A percentile compares a stretch with the other conserved stretches of the same genome.
Evolutionary conservation across 2,329 filamentous ascomycete species (phyloP).

Genomic region (Dryadomyces sulphureus): DNA sequence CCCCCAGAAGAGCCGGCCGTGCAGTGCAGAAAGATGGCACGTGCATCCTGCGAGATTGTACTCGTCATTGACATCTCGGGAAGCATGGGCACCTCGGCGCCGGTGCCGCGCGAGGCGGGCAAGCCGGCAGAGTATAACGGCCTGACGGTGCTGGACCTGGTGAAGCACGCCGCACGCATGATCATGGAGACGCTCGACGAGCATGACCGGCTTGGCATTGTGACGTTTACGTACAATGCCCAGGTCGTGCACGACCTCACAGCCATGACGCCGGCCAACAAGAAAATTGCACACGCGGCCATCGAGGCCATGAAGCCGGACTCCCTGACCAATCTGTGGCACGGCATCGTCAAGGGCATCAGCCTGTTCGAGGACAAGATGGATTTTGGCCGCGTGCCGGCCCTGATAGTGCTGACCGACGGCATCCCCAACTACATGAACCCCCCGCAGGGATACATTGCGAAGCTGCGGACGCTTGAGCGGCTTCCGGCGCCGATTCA

Average conservation of each 20-base stretch:
- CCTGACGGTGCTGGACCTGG: slow-evolving; percentile 40
- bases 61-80: slow-evolving; percentile 46
- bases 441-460: slow-evolving; percentile 36
- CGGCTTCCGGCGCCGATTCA: slow-evolving; percentile 29
- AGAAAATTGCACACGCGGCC: slow-evolving; percentile 23
- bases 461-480: slow-evolving; percentile 30
- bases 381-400: slow-evolving; percentile 23
- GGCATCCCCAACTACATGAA: slow-evolving; percentile 37
- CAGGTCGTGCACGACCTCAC: slow-evolving; percentile 23
- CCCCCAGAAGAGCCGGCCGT: background rate
- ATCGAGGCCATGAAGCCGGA: slow-evolving; percentile 26
- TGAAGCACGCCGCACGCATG: slow-evolving; percentile 43
- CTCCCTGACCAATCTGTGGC: slow-evolving; percentile 40
- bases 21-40: slow-evolving; percentile 15
- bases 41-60: slow-evolving; percentile 44
- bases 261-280: slow-evolving; percentile 31
- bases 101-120: slow-evolving; percentile 24
- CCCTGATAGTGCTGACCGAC: slow-evolving; percentile 39
- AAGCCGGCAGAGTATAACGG: slow-evolving; percentile 30
- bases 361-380: slow-evolving; percentile 24
- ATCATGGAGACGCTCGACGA: slow-evolving; percentile 38
- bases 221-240: slow-evolving; percentile 32
- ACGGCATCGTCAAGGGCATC: slow-evolving; percentile 36
- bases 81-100: slow-evolving; percentile 36
- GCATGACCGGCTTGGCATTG: slow-evolving; percentile 41